These are phyloP conservation scores for Aspergillus brunneoviolaceus DNA, from an alignment of 2,329 filamentous ascomycete species.

Conservation along the genomic window DNA sequence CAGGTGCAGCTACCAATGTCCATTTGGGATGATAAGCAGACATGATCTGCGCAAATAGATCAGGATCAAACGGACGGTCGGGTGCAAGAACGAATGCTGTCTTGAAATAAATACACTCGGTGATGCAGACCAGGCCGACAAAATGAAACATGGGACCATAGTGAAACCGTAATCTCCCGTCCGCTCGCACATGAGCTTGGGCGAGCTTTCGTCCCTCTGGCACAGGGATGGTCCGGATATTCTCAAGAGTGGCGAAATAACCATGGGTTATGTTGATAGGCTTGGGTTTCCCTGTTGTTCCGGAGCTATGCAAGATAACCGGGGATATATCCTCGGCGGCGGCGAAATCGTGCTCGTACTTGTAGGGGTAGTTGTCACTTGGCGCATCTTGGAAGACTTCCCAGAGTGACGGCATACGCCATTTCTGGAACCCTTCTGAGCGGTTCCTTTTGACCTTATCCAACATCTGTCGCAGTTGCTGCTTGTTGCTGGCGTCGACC, in stretches of 20 bases:
- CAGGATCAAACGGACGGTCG: conserved; percentile 56
- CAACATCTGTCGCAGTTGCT: no score
- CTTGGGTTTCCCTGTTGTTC: conserved; percentile 13
- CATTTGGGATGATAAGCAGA: not conserved
- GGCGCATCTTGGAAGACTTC: no score
- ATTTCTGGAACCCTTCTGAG: no score
- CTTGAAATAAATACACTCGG: conserved; percentile 89
- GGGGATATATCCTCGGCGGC: conserved; percentile 14
- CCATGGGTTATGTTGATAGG: conserved; percentile 4
- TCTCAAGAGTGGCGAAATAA: not conserved
- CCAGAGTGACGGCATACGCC: no score
- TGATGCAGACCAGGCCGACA: conserved; percentile 38
- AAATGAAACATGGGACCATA: conserved; percentile 11
- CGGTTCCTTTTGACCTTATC: no score
- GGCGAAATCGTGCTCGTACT: not conserved
- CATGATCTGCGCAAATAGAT: conserved; percentile 4
- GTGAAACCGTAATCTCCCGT: not conserved
- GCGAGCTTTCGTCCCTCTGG: not conserved
- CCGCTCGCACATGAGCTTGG: not conserved
- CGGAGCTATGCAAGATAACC: conserved; percentile 15
- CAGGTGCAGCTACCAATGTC: not conserved
- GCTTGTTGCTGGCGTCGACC: no score
- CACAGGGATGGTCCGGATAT: not conserved
- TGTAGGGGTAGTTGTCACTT: no score
- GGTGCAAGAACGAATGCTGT: conserved; percentile 94